Evolutionary conservation across 768 basidiomycete genomes (phyloP), one percentile per base, ranked within the genome.

Genomic region (Lactarius deliciosus): DNA sequence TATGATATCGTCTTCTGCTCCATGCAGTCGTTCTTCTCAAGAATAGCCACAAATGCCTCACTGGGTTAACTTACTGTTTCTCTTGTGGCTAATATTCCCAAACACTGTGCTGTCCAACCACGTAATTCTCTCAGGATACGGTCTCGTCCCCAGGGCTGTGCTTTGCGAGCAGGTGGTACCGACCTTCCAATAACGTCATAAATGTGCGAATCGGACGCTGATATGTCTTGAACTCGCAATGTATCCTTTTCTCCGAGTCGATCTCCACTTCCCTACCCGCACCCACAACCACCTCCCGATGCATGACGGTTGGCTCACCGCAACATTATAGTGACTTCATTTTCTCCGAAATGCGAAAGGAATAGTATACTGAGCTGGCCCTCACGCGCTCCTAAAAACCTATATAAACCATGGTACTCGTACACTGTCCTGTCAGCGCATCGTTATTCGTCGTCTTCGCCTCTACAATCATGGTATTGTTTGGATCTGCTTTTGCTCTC

Each of bases 381-480:
- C 22, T 25, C 22, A 50, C 22, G 50, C 22, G 13, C 25, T 22
- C 50, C 50, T 25, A 5, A 2, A 25, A 25, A 25, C 36, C 6
- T 64, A 57, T 57, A 25, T 45, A 64, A 47, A 22, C 1, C 25
- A 30, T 38, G 22, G 11, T 13, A 15, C 9, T 18, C 15, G 34
- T 30, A 22, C 45, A 9, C 5, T 5, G 5, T 36, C 11, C 41
- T 34, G 15, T n/a, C 3, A 38, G 34, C 3, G 15, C 40, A 50
- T 13, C n/a, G 6, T 22, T 10, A 8, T 53, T 53, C 50, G 13
- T 25, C 6, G 8, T 22, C 7, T 36, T 36, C 34, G 1, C 28
- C 34, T 25, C 22, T 36, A 18, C 25, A 7, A 18, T 16, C 47
- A 66, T 68, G 66, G 20, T 68, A 25, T 45, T 2, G 3, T 47